Base-by-base conservation (phyloP, 768 basidiomycete species). In the Leccinum pellstonianum region DNA sequence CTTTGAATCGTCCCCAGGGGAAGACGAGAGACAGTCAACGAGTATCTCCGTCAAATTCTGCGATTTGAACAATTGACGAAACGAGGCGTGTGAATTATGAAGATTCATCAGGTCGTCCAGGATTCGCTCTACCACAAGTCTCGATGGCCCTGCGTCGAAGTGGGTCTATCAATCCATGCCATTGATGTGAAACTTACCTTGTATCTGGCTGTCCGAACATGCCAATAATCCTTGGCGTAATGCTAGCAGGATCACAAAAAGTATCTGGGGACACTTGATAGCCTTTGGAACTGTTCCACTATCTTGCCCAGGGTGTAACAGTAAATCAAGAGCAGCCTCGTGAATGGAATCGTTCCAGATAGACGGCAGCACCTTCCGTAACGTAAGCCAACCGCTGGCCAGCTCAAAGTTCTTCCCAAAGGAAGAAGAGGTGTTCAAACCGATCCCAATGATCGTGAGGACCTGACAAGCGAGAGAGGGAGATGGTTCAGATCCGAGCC, bases 341-440 rank as follows among this genome's bases (percentile, higher is more conserved):
- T 92, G 87, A 14, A 95, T 85, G 17, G 72, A 77, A 8, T 75
- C 70, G 63, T 88, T 81, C 95, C 95, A 96, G 49, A 79, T 77
- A 21, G 71, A 65, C 0, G 93, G 90, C 19, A 95, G 67, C 27
- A 88, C 81, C 4, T 79, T 80, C 69, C 86, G 88, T 37, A 96
- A 70, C 3, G 89, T 79, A 50, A 79, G 85, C 89, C 93, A 96
- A 9, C 95, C 95, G 55, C 87, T 87, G 38, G 91, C 86, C 1
- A 90, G 76, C 70, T 95, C 94, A 64, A 96, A 93, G 65, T 91
- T 93, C 57, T 88, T 80, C 50, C 77, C 81, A 75, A 95, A 97
- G 2, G 86, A 82, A 10, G 80, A 68, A 0, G 86, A 85, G 29
- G 78, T 71, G 15, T 73, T 74, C 29, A 87, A 77, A 59, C 86